Evolutionary conservation across 768 basidiomycete genomes (phyloP), one percentile per base, ranked within the genome.

Genomic region (Mycena rosella): DNA sequence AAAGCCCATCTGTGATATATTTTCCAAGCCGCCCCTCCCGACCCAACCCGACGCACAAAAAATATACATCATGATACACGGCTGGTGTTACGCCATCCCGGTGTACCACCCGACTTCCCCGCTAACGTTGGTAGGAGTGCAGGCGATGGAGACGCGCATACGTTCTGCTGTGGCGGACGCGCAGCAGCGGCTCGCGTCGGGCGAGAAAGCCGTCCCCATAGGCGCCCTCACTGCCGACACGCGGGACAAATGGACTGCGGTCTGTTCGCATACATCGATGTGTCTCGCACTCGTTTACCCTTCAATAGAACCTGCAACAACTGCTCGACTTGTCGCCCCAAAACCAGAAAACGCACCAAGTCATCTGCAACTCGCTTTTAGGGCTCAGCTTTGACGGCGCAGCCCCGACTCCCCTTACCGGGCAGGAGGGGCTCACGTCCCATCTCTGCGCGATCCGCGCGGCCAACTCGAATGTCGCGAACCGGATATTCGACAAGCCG

Each of bases 401-500:
- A 68, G 89, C 91, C 4, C 82, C 89, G 70, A 75, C 82, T 52
- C 26, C 75, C 68, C 52, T 72, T 65, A 74, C 75, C 52, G 75
- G 80, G 40, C 79, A 85, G 70, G 72, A 63, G 30, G 64, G 72
- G 27, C 78, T 95, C 47, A 89, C 94, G 73, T 86, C 91, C 2
- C 96, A 96, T 74, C 84, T 96, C 20, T 88, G 88, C 68, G 88
- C 91, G 62, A 85, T 91, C 55, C 90, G 93, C 24, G 87, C 88
- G 0, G 90, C 90, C 2, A 73, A 78, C 2, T 80, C 84, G 63
- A 89, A 87, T 64, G 86, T 89, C 7, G 82, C 86, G 47, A 98
- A 98, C 73, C 84, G 97, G 36, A 98, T 95, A 87, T 94, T 90
- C 77, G 96, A 99, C 82, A 99, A 98, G 78, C 85, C 91, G 2